These are phyloP conservation scores for Acanthamoeba divionensis DNA, from an alignment of 208 protist species.

Conservation along the genomic window DNA sequence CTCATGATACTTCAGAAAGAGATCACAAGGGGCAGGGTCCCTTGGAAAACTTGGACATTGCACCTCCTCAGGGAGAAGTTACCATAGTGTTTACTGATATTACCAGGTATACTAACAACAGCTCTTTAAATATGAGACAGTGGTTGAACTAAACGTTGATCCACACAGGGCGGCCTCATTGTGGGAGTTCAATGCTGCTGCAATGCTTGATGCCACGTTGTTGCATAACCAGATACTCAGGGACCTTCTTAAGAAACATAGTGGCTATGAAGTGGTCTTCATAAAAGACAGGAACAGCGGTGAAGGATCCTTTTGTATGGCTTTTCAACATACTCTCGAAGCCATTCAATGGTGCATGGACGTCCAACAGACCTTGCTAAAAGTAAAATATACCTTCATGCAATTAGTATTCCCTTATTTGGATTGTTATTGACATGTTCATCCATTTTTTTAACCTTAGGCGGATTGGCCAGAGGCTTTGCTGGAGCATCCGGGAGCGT, in stretches of 20 bases:
- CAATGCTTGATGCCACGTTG: conserved; percentile 15
- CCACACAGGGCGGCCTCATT: background rate
- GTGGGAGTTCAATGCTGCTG: background rate
- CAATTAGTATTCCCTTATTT: too few species aligned
- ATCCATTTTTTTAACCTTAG: too few species aligned
- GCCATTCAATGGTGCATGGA: conserved; percentile 1
- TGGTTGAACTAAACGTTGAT: too few species aligned
- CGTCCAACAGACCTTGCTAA: conserved; percentile 17
- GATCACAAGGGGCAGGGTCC: too few species aligned
- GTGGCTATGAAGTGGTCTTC: conserved; percentile 17
- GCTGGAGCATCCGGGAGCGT: conserved; percentile 10
- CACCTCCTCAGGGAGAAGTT: background rate
- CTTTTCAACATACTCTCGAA: conserved; percentile 11
- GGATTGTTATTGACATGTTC: too few species aligned
- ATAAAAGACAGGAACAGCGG: background rate
- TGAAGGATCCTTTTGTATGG: conserved; percentile 46
- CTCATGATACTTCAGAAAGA: too few species aligned
- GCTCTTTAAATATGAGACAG: too few species aligned
- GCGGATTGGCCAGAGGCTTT: conserved; percentile 9
- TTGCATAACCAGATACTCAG: background rate
- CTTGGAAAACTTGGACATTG: too few species aligned
- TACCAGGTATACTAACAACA: too few species aligned
- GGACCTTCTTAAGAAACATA: background rate
- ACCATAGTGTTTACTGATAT: conserved; percentile 32
- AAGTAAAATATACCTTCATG: too few species aligned